phyloP scores from a whole-genome alignment of 2,329 filamentous ascomycete genomes.

The Chaetomiaceae sp. region DNA sequence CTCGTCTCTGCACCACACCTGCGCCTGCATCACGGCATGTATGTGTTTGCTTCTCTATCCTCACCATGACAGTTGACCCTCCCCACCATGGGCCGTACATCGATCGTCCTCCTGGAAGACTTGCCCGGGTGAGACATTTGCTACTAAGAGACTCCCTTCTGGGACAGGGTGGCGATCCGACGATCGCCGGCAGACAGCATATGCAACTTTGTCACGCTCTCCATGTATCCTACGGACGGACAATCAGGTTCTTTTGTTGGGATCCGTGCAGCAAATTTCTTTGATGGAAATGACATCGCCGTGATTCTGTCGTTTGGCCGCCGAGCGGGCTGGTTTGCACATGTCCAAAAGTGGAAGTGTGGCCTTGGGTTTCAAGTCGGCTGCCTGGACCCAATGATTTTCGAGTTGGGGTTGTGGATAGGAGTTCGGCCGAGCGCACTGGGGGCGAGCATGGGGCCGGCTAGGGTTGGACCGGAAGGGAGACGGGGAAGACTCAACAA shows the following conservation, averaged over 20 bases:
- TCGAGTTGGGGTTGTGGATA: neutral
- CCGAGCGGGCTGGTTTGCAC: neutral
- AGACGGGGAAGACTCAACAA: neutral
- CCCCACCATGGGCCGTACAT: too few species aligned
- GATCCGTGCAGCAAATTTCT: neutral
- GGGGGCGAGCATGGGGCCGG: slow-evolving; percentile 6
- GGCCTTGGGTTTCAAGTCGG: neutral
- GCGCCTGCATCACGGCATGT: neutral
- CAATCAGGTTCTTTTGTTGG: neutral
- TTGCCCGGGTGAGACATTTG: neutral
- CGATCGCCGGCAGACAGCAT: neutral
- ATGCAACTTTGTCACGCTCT: neutral
- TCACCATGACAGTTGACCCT: too few species aligned
- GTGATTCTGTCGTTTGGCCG: neutral
- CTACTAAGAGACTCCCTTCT: too few species aligned
- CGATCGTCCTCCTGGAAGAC: too few species aligned
- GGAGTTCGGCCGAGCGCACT: too few species aligned
- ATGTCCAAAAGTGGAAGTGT: neutral
- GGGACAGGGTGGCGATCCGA: neutral
- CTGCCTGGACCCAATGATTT: neutral
- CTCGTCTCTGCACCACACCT: too few species aligned
- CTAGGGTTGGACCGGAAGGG: slow-evolving; percentile 2
- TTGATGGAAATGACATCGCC: neutral
- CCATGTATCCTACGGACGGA: neutral
- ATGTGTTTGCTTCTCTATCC: too few species aligned